Base-by-base conservation (phyloP, 2,329 filamentous ascomycete species). In the Cryphonectria carpinicola region DNA sequence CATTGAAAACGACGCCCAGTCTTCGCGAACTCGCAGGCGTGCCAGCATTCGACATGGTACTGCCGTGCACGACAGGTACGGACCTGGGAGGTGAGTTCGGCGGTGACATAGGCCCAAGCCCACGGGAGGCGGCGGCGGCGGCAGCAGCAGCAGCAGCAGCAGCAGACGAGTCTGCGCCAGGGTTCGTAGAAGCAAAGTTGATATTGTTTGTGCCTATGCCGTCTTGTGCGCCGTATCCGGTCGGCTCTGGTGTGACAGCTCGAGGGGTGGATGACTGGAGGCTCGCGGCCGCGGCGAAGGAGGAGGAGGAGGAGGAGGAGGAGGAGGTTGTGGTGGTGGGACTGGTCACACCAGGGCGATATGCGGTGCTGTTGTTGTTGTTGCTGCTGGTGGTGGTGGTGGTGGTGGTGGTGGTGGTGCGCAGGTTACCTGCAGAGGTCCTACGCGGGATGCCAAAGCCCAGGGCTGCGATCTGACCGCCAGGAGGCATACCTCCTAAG, bases 201-300 rank as follows among this genome's bases (percentile, higher is more conserved):
- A 32, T 32, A 4, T 46, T 69, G 67, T 68, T 66, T 71, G 74
- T 77, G 73, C 77, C 76, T n/a, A 68, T 63, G 60, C 72, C 71
- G 61, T 75, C 72, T 64, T 72, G 74, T 76, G 75, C 52, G 67
- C 70, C 65, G 65, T 74, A 77, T 76, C 75, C 71, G 60, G 86
- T 84, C 72, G 80, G 81, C 60, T 93, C 91, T 74, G 91, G 90
- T 73, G 90, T 92, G 74, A 92, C 89, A 70, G 90, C 83, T 73
- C 91, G 88, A 76, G 91, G 87, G 66, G 72, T 69, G 56, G 63
- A 39, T 60, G 73, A 73, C 22, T 19, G 61, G 61, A 28, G 32
- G 41, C 10, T 64, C n/a, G 61, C n/a, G 10, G 61, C 14, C 39
- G n/a, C n/a, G 58, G 43, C 43, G 43, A 22, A 46, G 43, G 46